These are phyloP conservation scores for Penicillium griseofulvum DNA, from an alignment of 2,329 filamentous ascomycete species.

Conservation along the genomic window DNA sequence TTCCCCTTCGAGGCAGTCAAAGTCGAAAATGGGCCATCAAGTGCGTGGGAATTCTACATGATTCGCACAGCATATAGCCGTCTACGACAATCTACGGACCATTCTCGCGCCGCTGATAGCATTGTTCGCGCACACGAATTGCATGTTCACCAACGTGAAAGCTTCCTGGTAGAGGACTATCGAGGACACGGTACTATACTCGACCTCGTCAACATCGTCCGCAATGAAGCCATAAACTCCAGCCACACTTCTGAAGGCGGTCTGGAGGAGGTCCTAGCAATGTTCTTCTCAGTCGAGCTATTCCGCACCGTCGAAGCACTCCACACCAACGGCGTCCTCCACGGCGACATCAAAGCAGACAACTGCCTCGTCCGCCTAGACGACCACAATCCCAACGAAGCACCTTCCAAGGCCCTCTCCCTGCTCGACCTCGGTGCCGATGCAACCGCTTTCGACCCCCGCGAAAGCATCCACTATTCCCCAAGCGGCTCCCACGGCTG, in stretches of 20 bases:
- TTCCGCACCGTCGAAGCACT: constrained; percentile 85
- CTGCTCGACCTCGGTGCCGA: constrained; percentile 30
- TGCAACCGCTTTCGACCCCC: constrained; percentile 19
- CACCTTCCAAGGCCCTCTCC: constrained; percentile 26
- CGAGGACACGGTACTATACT: constrained; percentile 87
- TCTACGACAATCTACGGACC: constrained; percentile 59
- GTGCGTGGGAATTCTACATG: constrained; percentile 95
- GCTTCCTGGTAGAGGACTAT: constrained; percentile 83
- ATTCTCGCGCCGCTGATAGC: constrained; percentile 68
- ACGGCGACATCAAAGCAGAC: constrained; percentile 93
- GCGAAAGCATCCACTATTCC: constrained; percentile 58
- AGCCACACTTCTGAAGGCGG: constrained; percentile 54
- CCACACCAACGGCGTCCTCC: constrained; percentile 74
- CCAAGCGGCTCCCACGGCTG: constrained; percentile 75
- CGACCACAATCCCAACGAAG: constrained; percentile 31
- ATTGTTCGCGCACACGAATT: constrained; percentile 83
- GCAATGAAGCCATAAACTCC: constrained; percentile 59
- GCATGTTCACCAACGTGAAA: constrained; percentile 87
- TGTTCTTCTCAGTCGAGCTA: constrained; percentile 94
- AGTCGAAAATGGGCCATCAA: constrained; percentile 79
- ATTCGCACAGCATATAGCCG: constrained; percentile 78
- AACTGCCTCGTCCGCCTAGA: constrained; percentile 90
- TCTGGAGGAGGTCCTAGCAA: constrained; percentile 86
- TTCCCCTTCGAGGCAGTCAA: constrained; percentile 82
- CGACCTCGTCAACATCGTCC: constrained; percentile 88